Percentiles rank a stretch among this genome's conserved stretches.
Conservation (phyloP, 371 early-diverging fungal species). For the Mortierella sp. region DNA sequence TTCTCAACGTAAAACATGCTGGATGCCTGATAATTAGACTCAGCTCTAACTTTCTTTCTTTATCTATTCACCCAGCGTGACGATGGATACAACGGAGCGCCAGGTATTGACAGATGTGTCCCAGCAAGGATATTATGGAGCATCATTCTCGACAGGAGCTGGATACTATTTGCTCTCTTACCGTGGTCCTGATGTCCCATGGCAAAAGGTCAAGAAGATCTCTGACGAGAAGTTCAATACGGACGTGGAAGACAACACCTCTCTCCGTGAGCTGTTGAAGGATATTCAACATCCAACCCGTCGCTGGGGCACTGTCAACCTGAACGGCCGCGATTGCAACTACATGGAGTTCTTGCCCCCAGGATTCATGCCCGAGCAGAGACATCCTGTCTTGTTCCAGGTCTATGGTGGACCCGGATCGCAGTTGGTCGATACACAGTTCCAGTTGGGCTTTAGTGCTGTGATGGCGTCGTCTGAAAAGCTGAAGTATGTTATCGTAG, state of each 20-base stretch:
- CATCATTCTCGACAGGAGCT: constrained; percentile 81
- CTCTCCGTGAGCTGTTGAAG: constrained; percentile 60
- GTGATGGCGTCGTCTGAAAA: constrained; percentile 73
- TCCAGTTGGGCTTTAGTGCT: constrained; percentile 80
- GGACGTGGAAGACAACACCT: constrained; percentile 71
- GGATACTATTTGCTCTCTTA: constrained; percentile 84
- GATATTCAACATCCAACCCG: constrained; percentile 72
- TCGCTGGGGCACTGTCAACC: constrained; percentile 61
- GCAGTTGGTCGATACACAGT: constrained; percentile 83
- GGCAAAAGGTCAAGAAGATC: constrained; percentile 76
- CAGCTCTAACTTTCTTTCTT: background rate
- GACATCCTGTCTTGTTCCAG: constrained; percentile 92
- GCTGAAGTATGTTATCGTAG: constrained; percentile 77
- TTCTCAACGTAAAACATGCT: background rate
- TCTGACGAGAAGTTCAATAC: constrained; percentile 64
- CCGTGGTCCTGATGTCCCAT: constrained; percentile 92
- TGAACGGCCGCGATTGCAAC: constrained; percentile 76
- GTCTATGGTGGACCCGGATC: constrained; percentile 97
- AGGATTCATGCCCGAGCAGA: constrained; percentile 78
- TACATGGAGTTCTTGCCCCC: constrained; percentile 89
- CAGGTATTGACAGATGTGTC: constrained; percentile 65
- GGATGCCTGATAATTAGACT: background rate
- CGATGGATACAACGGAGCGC: constrained; percentile 61
- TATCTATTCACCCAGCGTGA: constrained; percentile 49
- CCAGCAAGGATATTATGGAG: constrained; percentile 77